Conservation (phyloP, 2,329 filamentous ascomycete species). For the Phoma sp. region DNA sequence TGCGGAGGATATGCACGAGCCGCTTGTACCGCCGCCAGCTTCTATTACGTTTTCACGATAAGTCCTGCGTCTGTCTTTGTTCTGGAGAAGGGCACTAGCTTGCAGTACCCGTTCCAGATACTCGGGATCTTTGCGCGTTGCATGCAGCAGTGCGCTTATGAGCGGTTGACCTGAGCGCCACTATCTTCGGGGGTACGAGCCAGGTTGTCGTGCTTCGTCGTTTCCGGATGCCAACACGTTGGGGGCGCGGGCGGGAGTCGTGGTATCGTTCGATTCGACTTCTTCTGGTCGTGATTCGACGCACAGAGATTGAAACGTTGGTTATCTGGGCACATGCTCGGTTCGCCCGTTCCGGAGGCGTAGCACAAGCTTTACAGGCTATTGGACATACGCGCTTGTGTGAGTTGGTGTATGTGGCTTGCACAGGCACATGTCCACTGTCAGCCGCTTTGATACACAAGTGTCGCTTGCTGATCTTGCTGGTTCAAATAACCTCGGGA, state of each 20-base stretch:
- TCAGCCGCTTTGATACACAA: conserved; percentile 1
- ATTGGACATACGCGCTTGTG: conserved; percentile 3
- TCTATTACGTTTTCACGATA: conserved; percentile 9
- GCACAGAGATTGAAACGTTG: not conserved
- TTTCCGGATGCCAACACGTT: conserved; percentile 3
- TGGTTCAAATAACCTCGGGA: not conserved
- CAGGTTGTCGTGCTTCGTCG: not conserved
- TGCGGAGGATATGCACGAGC: not conserved
- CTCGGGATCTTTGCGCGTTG: conserved; percentile 1
- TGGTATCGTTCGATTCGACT: conserved; percentile 8
- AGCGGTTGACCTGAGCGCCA: conserved; percentile 12
- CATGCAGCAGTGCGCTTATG: conserved; percentile 16
- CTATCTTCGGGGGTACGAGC: conserved; percentile 4
- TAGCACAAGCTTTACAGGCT: conserved; percentile 7
- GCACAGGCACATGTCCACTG: not conserved
- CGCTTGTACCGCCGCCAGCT: not conserved
- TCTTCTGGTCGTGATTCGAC: not conserved
- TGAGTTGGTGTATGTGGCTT: conserved; percentile 4
- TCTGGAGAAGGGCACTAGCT: not conserved
- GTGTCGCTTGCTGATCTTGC: not conserved
- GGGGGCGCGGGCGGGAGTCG: not conserved
- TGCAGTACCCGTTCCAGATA: not conserved
- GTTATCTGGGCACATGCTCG: not conserved
- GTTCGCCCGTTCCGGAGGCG: conserved; percentile 7
- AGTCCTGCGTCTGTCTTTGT: not conserved